Evolutionary conservation across 1,284 basidiomycete genomes (phyloP).

Genomic region (Lentinus polychrous): DNA sequence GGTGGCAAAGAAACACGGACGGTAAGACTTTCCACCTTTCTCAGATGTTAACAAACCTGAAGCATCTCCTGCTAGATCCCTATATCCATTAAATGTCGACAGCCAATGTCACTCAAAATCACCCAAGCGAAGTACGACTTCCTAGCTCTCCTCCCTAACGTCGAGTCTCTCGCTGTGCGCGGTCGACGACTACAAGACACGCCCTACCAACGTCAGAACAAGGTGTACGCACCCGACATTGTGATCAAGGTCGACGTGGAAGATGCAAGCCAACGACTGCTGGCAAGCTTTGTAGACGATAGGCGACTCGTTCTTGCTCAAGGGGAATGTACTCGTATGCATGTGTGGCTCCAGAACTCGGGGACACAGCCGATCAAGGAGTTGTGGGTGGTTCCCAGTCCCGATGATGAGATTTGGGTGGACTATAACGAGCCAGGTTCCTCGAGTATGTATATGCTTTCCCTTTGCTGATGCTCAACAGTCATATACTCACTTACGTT

Average conservation of each 20-base stretch:
- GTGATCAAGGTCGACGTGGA: conserved; percentile 51
- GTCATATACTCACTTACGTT: too few relatives aligned
- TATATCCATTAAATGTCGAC: conserved; percentile 47
- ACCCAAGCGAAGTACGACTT: conserved; percentile 57
- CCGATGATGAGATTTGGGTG: conserved; percentile 58
- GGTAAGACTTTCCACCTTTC: conserved; percentile 29
- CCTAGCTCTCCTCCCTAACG: conserved; percentile 54
- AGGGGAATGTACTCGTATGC: conserved; percentile 53
- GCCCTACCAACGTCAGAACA: conserved; percentile 53
- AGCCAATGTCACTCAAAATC: conserved; percentile 45
- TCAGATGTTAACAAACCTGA: neutral
- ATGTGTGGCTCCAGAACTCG: conserved; percentile 53
- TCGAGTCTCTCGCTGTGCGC: conserved; percentile 54
- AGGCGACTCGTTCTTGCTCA: conserved; percentile 44
- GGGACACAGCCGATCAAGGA: conserved; percentile 53
- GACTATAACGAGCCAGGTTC: conserved; percentile 14
- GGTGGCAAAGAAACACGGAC: conserved; percentile 50
- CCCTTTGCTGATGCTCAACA: conserved; percentile 7
- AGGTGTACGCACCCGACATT: conserved; percentile 60
- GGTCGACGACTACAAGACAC: conserved; percentile 68
- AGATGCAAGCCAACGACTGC: conserved; percentile 51
- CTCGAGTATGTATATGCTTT: conserved; percentile 13
- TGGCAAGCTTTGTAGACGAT: conserved; percentile 49
- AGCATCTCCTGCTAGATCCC: conserved; percentile 42
- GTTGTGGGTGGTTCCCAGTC: conserved; percentile 58